Conservation (phyloP, 2,329 filamentous ascomycete species). For the Xylaria hypoxylon region DNA sequence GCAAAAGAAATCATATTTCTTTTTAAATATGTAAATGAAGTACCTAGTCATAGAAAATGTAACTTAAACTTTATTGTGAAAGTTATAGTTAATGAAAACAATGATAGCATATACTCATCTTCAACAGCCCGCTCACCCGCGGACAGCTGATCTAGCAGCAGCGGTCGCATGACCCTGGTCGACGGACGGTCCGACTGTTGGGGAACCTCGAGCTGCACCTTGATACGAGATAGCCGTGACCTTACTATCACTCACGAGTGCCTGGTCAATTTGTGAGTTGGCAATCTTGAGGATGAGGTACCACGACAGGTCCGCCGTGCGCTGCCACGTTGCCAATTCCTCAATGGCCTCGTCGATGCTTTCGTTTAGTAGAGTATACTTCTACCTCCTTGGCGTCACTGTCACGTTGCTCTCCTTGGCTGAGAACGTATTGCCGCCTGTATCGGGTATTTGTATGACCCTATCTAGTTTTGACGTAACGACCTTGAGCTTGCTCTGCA, state of each 20-base stretch:
- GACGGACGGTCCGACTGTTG: too few species aligned
- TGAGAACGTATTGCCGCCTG: background rate
- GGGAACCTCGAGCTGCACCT: too few species aligned
- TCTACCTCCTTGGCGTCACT: constrained; percentile 5
- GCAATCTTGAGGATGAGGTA: constrained; percentile 19
- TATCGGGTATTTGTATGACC: background rate
- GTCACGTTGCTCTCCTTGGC: background rate
- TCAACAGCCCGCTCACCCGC: too few species aligned
- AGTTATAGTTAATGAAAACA: too few species aligned
- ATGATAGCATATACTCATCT: too few species aligned
- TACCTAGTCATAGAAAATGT: too few species aligned
- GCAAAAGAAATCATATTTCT: too few species aligned
- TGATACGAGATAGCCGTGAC: constrained; percentile 1
- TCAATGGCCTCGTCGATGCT: constrained; percentile 15
- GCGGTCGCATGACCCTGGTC: too few species aligned
- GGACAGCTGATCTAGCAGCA: too few species aligned
- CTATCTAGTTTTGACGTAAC: constrained; percentile 7
- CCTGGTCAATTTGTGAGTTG: constrained; percentile 6
- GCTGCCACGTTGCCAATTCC: constrained; percentile 13
- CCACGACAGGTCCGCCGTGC: constrained; percentile 10
- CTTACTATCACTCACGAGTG: background rate
- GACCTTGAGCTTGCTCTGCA: constrained; percentile 17
- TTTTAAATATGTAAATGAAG: too few species aligned
- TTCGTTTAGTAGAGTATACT: constrained; percentile 14
- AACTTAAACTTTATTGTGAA: too few species aligned